Base-by-base conservation (phyloP, 2,329 filamentous ascomycete species). In the Basipetospora chlamydospora region DNA sequence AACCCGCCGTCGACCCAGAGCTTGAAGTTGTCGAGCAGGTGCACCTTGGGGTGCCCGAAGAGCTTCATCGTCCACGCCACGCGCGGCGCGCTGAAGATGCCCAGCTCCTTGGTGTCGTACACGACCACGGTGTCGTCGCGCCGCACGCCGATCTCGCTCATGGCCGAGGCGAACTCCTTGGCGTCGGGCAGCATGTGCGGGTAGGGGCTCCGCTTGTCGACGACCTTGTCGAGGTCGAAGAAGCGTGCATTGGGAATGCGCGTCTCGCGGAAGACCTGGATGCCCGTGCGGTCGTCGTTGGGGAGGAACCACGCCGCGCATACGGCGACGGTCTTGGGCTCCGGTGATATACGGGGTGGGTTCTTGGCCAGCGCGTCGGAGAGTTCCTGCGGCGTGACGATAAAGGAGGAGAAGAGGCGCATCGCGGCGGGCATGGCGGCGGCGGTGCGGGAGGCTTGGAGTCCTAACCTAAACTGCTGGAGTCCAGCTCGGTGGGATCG, bases 241-340 rank as follows among this genome's bases (percentile, higher is more conserved):
- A 96, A 98, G 22, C 86, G 81, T 1, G 90, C 80, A 50, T 79
- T 77, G 16, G 87, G 88, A 44, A 98, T 90, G 49, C 85, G 83
- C 52, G 77, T 73, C 53, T 84, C 72, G 46, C 77, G 73, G 64
- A 88, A 98, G 29, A 79, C 75, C 44, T 90, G 69, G 47, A 81
- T 74, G 37, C 90, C 90, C 34, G 73, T 82, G 42, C 86, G 78
- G 37, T 73, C 73, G 47, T 94, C 88, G 56, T 94, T 96, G 43
- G 90, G 90, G 43, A 98, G 73, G 53, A 95, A 98, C 90, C 90
- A 98, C 17, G 85, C 73, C 32, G 87, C 90, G 58, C 87, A 95
- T 28, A 98, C 69, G 3, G 90, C 83, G 37, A 98, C 77, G 29
- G 92, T 79, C 46, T 82, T 77, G 1, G 88, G 81, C 10, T 84